Base-by-base conservation (phyloP, 441 rosid genomes). In the Aleurites moluccanus region DNA sequence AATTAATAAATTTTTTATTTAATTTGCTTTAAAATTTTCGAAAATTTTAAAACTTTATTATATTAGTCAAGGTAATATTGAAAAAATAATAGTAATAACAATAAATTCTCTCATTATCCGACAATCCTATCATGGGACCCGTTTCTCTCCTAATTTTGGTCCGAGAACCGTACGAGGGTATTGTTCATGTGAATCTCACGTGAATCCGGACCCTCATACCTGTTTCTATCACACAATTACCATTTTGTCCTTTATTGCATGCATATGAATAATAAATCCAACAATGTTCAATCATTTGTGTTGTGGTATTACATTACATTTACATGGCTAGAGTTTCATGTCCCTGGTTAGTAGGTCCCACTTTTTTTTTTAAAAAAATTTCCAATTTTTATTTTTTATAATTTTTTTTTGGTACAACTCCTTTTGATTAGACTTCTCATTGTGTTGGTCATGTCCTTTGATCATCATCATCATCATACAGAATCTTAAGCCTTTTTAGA, bases 161-260 rank as follows among this genome's bases (percentile, higher is more conserved):
- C 28, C 6, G 10, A 40, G 8, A 18, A 11, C 45, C 77, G 80
- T 77, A 74, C 69, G 79, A 49, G 67, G 62, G 49, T 20, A n/a
- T 38, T 25, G 16, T 33, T 81, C 92, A 90, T 84, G 95, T 92
- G 97, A 84, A 16, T 20, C 67, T 83, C 95, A 88, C 95, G 90
- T 90, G 97, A 81, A 84, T 28, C 13, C 15, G 86, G 83, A 73
- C 89, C 86, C 84, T 21, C 53, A 1, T 69, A 1, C 1, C 14
- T 7, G 59, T 72, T 64, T 18, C 74, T 20, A 35, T 64, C 73
- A 47, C 20, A 21, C 50, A 71, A 47, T 74, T 68, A 67, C 80
- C 56, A 21, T 45, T 71, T 64, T 68, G 70, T 79, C 78, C 57
- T 47, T 13, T 10, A 1, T 15, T 20, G 30, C 38, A 28, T 25